These are phyloP conservation scores for Lipomyces spencermartinsiae DNA, from an alignment of 805 yeast species.

Conservation along the genomic window DNA sequence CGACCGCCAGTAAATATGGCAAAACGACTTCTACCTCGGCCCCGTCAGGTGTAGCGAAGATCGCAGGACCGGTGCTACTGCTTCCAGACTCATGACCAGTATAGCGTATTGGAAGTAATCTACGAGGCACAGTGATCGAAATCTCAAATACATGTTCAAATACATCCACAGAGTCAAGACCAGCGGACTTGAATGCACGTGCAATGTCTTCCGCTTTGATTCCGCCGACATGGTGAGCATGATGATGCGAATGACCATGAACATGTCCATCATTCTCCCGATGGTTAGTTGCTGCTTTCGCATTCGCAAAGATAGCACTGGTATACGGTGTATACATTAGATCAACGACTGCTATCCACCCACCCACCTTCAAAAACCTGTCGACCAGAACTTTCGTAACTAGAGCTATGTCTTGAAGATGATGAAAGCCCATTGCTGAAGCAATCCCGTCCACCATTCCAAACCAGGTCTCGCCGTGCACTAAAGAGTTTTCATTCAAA, in stretches of 20 bases:
- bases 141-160: slow-evolving; percentile 23
- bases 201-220: slow-evolving; percentile 11
- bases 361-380: slow-evolving; percentile 14
- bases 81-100: slow-evolving; percentile 3
- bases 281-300: background rate
- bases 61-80: background rate
- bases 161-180: slow-evolving; percentile 11
- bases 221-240: slow-evolving; percentile 27
- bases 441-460: slow-evolving; percentile 24
- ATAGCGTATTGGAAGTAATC: slow-evolving; percentile 2
- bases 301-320: slow-evolving; percentile 16
- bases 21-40: slow-evolving; percentile 9
- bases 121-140: slow-evolving; percentile 14
- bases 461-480: background rate
- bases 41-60: background rate
- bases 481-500: background rate
- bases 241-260: slow-evolving; percentile 1
- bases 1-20: slow-evolving; percentile 24
- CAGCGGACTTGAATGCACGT: slow-evolving; percentile 15
- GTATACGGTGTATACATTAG: slow-evolving; percentile 14
- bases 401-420: slow-evolving; percentile 18
- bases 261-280: background rate
- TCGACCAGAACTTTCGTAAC: background rate
- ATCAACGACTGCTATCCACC: slow-evolving; percentile 30
- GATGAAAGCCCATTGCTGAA: slow-evolving; percentile 32